phyloP scores from a whole-genome alignment of 2,329 filamentous ascomycete species.

The Colletotrichum sp. region DNA sequence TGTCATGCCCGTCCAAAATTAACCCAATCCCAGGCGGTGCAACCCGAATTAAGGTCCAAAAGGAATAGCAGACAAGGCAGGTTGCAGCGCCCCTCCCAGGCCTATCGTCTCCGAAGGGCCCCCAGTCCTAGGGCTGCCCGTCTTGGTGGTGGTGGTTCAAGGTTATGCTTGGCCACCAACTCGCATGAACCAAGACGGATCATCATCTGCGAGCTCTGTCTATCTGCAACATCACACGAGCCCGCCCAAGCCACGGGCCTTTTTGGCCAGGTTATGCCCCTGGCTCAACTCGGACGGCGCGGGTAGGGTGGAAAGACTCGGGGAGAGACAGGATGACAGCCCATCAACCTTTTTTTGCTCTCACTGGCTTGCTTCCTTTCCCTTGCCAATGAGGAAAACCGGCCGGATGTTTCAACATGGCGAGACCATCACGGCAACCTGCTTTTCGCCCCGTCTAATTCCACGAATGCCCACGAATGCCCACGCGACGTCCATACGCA shows the following conservation, averaged over 20 bases:
- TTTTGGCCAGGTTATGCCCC: not conserved
- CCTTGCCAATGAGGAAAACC: not conserved
- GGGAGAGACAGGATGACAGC: conserved; percentile 3
- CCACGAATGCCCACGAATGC: not conserved
- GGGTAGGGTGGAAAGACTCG: not conserved
- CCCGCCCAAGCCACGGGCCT: not conserved
- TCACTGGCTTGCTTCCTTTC: not conserved
- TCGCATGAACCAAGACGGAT: conserved; percentile 16
- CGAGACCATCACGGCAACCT: not conserved
- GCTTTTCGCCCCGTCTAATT: not conserved
- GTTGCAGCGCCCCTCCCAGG: not conserved
- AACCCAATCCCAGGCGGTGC: not conserved
- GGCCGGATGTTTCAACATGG: not conserved
- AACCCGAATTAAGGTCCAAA: not conserved
- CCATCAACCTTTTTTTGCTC: not conserved
- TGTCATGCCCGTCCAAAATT: conserved; percentile 8
- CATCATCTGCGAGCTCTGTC: conserved; percentile 4
- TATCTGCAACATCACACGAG: conserved; percentile 15
- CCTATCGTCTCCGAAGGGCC: not conserved
- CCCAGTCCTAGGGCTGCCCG: not conserved
- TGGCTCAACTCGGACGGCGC: not conserved
- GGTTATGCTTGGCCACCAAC: not conserved
- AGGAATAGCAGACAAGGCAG: not conserved
- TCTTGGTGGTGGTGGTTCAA: not conserved
- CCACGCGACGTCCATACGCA: not conserved